Conservation (phyloP, 1,284 basidiomycete species). For the Omphalotus olearius region DNA sequence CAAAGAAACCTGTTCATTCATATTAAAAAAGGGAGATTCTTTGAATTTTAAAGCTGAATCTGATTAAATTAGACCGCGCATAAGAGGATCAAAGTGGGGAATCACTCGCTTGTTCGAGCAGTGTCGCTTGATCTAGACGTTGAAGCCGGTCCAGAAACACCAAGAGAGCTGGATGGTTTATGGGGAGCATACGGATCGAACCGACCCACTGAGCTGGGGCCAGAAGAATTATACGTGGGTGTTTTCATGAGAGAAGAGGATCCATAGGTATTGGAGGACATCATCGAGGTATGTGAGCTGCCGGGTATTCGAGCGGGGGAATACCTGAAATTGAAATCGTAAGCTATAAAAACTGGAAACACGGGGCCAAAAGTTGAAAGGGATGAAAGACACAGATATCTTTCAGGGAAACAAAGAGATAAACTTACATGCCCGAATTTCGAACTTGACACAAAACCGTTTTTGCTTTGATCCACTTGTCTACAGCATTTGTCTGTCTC, state of each 20-base stretch:
- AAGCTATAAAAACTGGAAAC: background rate
- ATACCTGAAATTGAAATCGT: constrained; percentile 10
- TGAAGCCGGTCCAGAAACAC: constrained; percentile 2
- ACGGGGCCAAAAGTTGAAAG: too few relatives aligned
- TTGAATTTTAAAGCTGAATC: constrained; percentile 68
- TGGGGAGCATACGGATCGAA: constrained; percentile 66
- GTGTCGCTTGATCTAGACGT: background rate
- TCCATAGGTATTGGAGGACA: background rate
- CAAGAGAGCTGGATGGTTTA: constrained; percentile 31
- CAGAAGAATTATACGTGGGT: background rate
- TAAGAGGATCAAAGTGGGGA: constrained; percentile 9
- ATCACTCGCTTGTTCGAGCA: constrained; percentile 4
- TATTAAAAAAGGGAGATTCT: constrained; percentile 71
- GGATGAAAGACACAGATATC: background rate
- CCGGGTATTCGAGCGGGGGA: constrained; percentile 5
- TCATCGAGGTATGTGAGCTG: background rate
- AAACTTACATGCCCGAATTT: constrained; percentile 54
- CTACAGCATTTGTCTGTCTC: constrained; percentile 48
- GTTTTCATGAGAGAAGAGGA: constrained; percentile 3
- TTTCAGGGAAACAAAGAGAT: constrained; percentile 19
- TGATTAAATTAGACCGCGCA: constrained; percentile 8
- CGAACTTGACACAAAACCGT: constrained; percentile 59
- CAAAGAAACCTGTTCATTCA: constrained; percentile 60
- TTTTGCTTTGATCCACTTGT: constrained; percentile 65
- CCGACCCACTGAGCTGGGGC: background rate